Conservation (phyloP, 1,284 basidiomycete species). For the Ustilago nuda region DNA sequence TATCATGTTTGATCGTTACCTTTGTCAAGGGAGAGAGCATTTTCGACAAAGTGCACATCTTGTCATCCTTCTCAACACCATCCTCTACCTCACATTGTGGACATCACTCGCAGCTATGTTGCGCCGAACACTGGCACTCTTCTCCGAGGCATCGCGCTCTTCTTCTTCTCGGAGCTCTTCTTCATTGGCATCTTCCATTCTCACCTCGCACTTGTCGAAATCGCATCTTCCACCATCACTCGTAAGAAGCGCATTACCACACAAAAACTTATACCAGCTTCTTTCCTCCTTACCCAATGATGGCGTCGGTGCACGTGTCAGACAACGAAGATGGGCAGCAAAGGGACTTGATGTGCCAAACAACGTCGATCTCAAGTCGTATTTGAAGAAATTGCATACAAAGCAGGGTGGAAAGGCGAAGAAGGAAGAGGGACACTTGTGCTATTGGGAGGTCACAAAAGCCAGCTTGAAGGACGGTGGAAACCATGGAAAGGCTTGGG, state of each 20-base stretch:
- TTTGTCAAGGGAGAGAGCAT: neutral
- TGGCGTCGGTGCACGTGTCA: conserved; percentile 42
- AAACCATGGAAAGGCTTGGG: conserved; percentile 59
- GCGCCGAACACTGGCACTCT: conserved; percentile 32
- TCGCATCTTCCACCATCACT: conserved; percentile 33
- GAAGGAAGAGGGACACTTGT: conserved; percentile 32
- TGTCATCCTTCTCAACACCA: conserved; percentile 27
- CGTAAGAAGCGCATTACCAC: conserved; percentile 23
- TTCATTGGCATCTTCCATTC: conserved; percentile 13
- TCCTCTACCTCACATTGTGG: conserved; percentile 1
- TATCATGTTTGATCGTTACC: too few relatives aligned
- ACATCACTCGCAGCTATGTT: conserved; percentile 13
- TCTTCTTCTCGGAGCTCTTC: conserved; percentile 1
- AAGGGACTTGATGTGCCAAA: conserved; percentile 44
- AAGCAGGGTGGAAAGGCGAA: conserved; percentile 1
- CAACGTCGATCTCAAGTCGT: conserved; percentile 24
- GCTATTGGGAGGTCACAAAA: conserved; percentile 57
- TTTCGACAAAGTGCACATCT: neutral
- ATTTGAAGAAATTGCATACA: conserved; percentile 19
- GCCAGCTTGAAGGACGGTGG: conserved; percentile 54
- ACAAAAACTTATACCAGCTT: conserved; percentile 56
- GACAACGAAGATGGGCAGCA: conserved; percentile 49
- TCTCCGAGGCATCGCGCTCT: conserved; percentile 16
- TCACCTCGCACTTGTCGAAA: conserved; percentile 41
- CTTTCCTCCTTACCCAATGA: conserved; percentile 49